Percentiles rank a stretch among this genome's conserved stretches.
These are phyloP conservation scores for Hordeum marinum DNA, from an alignment of 176 grass and related monocot species.

Conservation along the genomic window DNA sequence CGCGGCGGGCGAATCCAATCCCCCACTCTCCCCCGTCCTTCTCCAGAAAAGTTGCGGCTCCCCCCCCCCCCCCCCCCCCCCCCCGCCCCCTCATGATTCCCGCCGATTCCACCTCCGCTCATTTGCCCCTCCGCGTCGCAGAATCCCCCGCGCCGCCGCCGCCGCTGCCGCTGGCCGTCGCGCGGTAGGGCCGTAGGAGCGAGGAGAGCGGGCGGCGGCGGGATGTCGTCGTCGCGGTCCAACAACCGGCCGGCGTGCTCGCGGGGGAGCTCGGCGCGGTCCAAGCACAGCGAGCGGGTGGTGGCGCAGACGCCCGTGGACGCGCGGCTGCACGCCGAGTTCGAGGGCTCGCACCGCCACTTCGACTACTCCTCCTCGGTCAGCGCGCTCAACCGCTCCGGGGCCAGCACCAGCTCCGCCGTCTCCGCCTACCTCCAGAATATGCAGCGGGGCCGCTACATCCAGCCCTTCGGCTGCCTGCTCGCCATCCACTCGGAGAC, in stretches of 20 bases:
- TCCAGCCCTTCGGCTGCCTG: constrained; percentile 90
- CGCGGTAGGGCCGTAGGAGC: not conserved
- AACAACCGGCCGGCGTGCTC: constrained; percentile 61
- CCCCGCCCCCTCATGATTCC: constrained; percentile 30
- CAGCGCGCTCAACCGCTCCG: constrained; percentile 33
- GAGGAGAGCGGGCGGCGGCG: not conserved
- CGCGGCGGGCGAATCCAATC: constrained; percentile 36
- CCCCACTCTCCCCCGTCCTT: not conserved
- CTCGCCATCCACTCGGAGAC: constrained; percentile 66
- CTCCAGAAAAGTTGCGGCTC: not conserved
- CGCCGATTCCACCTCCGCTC: constrained; percentile 5
- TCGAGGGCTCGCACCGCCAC: constrained; percentile 54
- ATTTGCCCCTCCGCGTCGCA: not conserved
- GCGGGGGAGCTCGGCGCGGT: constrained; percentile 59
- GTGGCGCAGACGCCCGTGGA: constrained; percentile 73
- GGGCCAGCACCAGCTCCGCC: constrained; percentile 31
- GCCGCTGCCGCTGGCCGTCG: not conserved
- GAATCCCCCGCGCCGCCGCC: not conserved
- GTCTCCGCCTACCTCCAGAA: constrained; percentile 76
- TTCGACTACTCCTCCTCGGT: constrained; percentile 77
- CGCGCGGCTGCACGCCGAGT: constrained; percentile 72
- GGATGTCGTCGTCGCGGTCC: constrained; percentile 80
- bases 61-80: not conserved
- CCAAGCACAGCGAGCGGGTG: constrained; percentile 70
- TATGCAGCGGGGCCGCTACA: constrained; percentile 73